phyloP scores from a whole-genome alignment of 768 basidiomycete genomes.

The Boletus sp. region DNA sequence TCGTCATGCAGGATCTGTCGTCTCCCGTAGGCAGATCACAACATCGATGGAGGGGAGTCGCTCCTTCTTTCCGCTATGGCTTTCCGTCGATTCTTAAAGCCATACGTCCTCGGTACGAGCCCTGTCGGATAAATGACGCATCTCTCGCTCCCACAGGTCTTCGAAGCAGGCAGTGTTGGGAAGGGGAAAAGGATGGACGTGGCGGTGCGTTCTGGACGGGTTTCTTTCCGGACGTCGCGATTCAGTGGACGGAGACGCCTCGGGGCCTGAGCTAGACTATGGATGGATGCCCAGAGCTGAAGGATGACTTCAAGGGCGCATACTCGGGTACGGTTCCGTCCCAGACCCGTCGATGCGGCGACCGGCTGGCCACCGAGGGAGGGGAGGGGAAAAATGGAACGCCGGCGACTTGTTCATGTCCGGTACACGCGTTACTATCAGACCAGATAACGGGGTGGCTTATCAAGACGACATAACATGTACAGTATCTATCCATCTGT shows the following conservation, averaged over 20 bases:
- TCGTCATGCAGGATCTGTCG: not conserved
- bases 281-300: not conserved
- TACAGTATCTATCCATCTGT: not conserved
- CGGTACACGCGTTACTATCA: not conserved
- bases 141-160: not conserved
- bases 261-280: not conserved
- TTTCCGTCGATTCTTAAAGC: not conserved
- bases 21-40: not conserved
- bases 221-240: not conserved
- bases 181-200: not conserved
- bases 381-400: not conserved
- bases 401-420: not conserved
- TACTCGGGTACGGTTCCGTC: not conserved
- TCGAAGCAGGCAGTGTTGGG: not conserved
- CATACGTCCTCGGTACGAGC: not conserved
- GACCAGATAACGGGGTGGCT: not conserved
- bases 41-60: not conserved
- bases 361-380: conserved; percentile 5
- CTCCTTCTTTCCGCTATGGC: not conserved
- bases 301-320: not conserved
- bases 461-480: not conserved
- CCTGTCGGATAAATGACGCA: not conserved
- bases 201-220: not conserved
- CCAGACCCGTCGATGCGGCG: not conserved
- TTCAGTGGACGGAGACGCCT: not conserved